A percentile compares a stretch with the other conserved stretches of the same genome.
Conservation (phyloP, 345 rosid genomes). For the Gossypium sturtianum region DNA sequence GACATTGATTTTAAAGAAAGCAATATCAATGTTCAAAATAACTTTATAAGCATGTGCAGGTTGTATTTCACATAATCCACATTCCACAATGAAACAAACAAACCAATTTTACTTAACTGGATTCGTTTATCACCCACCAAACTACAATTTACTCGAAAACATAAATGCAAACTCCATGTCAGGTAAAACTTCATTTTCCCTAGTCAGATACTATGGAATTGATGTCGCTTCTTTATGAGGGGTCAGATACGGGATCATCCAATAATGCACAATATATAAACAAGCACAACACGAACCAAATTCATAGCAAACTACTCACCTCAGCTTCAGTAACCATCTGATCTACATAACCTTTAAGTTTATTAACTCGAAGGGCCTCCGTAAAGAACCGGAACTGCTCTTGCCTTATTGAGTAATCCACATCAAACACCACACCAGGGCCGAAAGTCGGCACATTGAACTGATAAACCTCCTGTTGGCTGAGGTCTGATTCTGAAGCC, state of each 20-base stretch:
- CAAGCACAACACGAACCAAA: not conserved
- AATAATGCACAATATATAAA: not conserved
- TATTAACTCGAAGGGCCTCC: slow-evolving; percentile 7
- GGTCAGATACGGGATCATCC: not conserved
- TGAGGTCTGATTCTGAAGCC: slow-evolving; percentile 79
- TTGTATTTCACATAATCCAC: not conserved
- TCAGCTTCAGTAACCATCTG: slow-evolving; percentile 7
- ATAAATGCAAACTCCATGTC: not conserved
- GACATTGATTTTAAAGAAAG: not conserved
- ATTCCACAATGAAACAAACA: not conserved
- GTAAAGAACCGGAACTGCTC: slow-evolving; percentile 4
- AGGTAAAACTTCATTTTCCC: not conserved
- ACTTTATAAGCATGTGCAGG: not conserved
- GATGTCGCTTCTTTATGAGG: not conserved
- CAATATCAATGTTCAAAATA: not conserved
- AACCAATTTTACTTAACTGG: not conserved
- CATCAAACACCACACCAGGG: slow-evolving; percentile 97
- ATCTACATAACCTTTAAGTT: slow-evolving; percentile 6
- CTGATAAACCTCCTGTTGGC: slow-evolving; percentile 95
- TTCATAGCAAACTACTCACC: not conserved
- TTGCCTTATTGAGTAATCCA: slow-evolving; percentile 53
- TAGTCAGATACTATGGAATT: not conserved
- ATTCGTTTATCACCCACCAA: not conserved
- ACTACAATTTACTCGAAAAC: not conserved
- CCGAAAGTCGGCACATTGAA: slow-evolving; percentile 98